Percentiles rank a stretch among this genome's conserved stretches.
These are phyloP conservation scores for Beverwykella pulmonaria DNA, from an alignment of 495 filamentous ascomycete species.

Conservation along the genomic window DNA sequence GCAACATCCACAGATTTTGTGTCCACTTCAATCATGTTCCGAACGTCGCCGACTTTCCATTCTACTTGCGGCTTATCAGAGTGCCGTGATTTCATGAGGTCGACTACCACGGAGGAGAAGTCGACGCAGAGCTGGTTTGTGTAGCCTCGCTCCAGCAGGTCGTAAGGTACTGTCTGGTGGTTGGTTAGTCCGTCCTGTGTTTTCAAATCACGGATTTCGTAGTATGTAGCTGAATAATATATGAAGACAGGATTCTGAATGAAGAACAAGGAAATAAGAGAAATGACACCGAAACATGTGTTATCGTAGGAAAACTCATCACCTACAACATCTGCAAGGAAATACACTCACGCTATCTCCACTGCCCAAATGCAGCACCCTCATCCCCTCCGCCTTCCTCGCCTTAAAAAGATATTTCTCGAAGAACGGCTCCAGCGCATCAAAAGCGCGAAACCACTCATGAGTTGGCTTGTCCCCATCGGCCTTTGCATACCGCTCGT, in stretches of 20 bases:
- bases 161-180: constrained; percentile 53
- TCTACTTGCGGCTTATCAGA: constrained; percentile 41
- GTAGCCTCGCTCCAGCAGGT: constrained; percentile 55
- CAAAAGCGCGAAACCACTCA: constrained; percentile 60
- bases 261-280: too few relatives aligned
- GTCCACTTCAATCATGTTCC: constrained; percentile 49
- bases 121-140: constrained; percentile 59
- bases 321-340: too few relatives aligned
- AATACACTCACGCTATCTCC: constrained; percentile 56
- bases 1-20: constrained; percentile 53
- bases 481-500: constrained; percentile 52
- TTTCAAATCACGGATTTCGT: too few relatives aligned
- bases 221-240: too few relatives aligned
- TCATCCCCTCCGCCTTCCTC: constrained; percentile 28
- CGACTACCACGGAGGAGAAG: constrained; percentile 58
- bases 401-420: constrained; percentile 45
- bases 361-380: constrained; percentile 61
- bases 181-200: constrained; percentile 7
- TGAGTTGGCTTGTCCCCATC: constrained; percentile 39
- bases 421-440: constrained; percentile 55
- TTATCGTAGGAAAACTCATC: background rate
- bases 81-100: constrained; percentile 53
- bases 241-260: too few relatives aligned
- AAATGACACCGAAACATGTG: background rate
- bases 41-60: constrained; percentile 59